Percentiles rank a stretch among this genome's conserved stretches.
Conservation (phyloP, 768 basidiomycete genomes). For the Lactifluus echinatus region DNA sequence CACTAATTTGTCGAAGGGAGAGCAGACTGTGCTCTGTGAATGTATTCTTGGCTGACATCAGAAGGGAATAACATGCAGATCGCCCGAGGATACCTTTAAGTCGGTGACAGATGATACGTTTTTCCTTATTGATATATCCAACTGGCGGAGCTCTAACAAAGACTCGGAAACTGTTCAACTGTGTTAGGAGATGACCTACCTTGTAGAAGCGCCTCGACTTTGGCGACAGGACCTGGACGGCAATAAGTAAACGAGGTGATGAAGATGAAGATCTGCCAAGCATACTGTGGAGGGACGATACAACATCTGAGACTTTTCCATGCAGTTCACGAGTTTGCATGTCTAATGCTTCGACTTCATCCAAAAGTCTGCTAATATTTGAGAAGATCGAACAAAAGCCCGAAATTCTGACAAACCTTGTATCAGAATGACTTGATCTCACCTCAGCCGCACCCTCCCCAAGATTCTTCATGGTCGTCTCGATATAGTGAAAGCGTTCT, state of each 20-base stretch:
- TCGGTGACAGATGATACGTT: slow-evolving; percentile 7
- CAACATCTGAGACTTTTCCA: slow-evolving; percentile 10
- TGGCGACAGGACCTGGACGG: slow-evolving; percentile 35
- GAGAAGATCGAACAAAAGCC: background rate
- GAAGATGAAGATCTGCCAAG: background rate
- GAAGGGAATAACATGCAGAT: background rate
- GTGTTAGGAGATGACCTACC: slow-evolving; percentile 30
- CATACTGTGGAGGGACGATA: slow-evolving; percentile 13
- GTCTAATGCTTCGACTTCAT: slow-evolving; percentile 15
- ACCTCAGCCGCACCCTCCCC: slow-evolving; percentile 18
- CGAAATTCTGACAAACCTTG: slow-evolving; percentile 5
- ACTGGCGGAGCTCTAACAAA: slow-evolving; percentile 16
- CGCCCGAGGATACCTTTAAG: slow-evolving; percentile 13
- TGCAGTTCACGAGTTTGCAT: slow-evolving; percentile 10
- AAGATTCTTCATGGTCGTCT: slow-evolving; percentile 16
- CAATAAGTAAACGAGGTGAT: background rate
- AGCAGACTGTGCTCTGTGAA: slow-evolving; percentile 61
- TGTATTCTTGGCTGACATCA: slow-evolving; percentile 42
- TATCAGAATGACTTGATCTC: slow-evolving; percentile 11
- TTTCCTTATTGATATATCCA: slow-evolving; percentile 16
- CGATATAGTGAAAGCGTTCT: slow-evolving; percentile 50
- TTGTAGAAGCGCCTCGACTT: slow-evolving; percentile 44
- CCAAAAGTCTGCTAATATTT: slow-evolving; percentile 2
- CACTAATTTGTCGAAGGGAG: slow-evolving; percentile 65
- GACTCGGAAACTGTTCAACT: background rate